Conservation (phyloP, 495 filamentous ascomycete genomes). For the Pyrenopolyporus hunteri region DNA sequence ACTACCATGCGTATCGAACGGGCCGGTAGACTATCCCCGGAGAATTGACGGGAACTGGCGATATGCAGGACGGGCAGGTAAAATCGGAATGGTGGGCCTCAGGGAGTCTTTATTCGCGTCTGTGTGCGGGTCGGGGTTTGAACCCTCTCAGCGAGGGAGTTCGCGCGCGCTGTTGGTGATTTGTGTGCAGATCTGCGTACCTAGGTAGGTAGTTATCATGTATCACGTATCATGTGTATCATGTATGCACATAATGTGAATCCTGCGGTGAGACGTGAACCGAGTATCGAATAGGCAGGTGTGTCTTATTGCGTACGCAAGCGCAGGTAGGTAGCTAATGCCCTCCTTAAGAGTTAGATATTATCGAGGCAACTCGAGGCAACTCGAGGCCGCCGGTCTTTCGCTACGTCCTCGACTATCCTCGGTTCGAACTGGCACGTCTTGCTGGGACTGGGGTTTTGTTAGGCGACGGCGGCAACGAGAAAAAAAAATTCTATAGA, state of each 20-base stretch:
- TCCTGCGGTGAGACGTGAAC: constrained; percentile 30
- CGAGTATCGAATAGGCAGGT: constrained; percentile 30
- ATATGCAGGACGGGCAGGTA: constrained; percentile 7
- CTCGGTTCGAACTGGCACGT: background rate
- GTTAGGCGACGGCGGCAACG: too few species aligned
- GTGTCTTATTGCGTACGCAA: constrained; percentile 6
- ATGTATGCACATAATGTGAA: constrained; percentile 29
- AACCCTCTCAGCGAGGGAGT: constrained; percentile 2
- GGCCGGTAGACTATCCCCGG: background rate
- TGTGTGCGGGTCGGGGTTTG: constrained; percentile 6
- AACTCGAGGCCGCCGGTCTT: constrained; percentile 4
- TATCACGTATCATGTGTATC: background rate
- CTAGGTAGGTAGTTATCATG: constrained; percentile 10
- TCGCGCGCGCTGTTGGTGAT: constrained; percentile 13
- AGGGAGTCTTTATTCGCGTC: background rate
- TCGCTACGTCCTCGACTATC: constrained; percentile 1
- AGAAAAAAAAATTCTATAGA: too few species aligned
- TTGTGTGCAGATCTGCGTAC: constrained; percentile 23
- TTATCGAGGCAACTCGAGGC: constrained; percentile 7
- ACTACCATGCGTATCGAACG: background rate
- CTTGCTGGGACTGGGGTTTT: too few species aligned
- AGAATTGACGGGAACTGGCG: constrained; percentile 13
- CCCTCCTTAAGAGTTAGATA: constrained; percentile 1
- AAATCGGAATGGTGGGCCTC: constrained; percentile 3
- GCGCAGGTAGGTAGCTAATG: constrained; percentile 6